These are phyloP conservation scores for Turnera subulata DNA, from an alignment of 345 rosid genomes.

Conservation along the genomic window DNA sequence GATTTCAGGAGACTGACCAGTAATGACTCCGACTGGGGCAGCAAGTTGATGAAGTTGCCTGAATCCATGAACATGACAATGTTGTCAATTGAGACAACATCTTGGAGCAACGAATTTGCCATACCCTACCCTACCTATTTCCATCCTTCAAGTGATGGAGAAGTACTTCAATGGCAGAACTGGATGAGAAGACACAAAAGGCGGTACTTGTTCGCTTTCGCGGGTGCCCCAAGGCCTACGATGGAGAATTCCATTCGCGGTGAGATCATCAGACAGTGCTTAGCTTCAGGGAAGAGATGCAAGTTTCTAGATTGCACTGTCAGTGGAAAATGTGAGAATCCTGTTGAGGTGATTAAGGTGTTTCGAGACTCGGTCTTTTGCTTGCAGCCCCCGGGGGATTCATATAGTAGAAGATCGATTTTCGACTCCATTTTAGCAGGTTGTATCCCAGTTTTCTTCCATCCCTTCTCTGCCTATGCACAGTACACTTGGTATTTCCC, in stretches of 20 bases:
- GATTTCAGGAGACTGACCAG: slow-evolving; percentile 11
- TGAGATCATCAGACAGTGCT: slow-evolving; percentile 16
- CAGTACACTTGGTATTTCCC: slow-evolving; percentile 20
- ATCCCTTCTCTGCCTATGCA: slow-evolving; percentile 20
- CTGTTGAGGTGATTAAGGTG: slow-evolving; percentile 9
- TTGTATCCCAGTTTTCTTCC: slow-evolving; percentile 23
- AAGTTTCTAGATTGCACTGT: slow-evolving; percentile 11
- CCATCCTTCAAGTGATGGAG: slow-evolving; percentile 10
- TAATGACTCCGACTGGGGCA: slow-evolving; percentile 11
- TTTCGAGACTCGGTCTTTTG: slow-evolving; percentile 18
- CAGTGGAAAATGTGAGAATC: slow-evolving; percentile 12
- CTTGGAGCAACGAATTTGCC: slow-evolving; percentile 18
- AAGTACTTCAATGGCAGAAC: slow-evolving; percentile 15
- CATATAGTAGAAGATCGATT: slow-evolving; percentile 11
- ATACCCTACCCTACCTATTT: slow-evolving; percentile 23
- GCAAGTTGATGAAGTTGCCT: slow-evolving; percentile 17
- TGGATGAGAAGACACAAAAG: slow-evolving; percentile 2
- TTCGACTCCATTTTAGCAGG: slow-evolving; percentile 19
- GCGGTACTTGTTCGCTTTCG: slow-evolving; percentile 9
- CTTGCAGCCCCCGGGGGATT: slow-evolving; percentile 23
- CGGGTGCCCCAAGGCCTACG: slow-evolving; percentile 4
- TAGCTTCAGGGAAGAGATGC: slow-evolving; percentile 4
- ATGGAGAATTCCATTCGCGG: slow-evolving; percentile 7
- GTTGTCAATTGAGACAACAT: slow-evolving; percentile 15
- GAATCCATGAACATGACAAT: slow-evolving; percentile 19